phyloP scores from a whole-genome alignment of 1,139 yeast genomes.

The Blastobotrys aristatus region DNA sequence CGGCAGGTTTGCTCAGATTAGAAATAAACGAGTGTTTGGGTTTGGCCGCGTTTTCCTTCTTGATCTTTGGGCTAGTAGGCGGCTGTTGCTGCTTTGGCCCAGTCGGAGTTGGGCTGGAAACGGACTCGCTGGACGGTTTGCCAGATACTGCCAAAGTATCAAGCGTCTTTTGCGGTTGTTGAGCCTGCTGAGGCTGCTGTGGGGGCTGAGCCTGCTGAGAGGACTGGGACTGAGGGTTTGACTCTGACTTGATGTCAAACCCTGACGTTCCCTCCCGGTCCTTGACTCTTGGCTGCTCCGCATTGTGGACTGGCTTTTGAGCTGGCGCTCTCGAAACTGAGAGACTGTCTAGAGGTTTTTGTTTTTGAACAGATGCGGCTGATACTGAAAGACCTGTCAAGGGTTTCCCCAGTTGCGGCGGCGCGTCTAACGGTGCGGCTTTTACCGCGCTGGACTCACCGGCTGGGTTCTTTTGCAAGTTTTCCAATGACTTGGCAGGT shows the following conservation, averaged over 20 bases:
- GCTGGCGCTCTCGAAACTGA: not conserved
- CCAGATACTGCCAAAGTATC: no score
- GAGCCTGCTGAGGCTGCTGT: constrained; percentile 1
- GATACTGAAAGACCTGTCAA: not conserved
- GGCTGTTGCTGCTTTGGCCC: not conserved
- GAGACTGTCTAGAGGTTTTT: not conserved
- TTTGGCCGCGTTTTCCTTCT: no score
- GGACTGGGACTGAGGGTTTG: not conserved
- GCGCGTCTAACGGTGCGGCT: no score
- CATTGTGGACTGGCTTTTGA: no score
- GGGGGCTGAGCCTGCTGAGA: not conserved
- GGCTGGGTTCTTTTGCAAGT: no score
- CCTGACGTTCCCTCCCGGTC: no score
- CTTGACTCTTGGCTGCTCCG: no score
- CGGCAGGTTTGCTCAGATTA: no score
- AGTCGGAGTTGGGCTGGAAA: not conserved
- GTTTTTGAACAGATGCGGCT: not conserved
- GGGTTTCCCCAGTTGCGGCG: not conserved
- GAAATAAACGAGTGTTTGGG: no score
- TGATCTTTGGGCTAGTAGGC: not conserved
- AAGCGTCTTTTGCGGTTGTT: no score
- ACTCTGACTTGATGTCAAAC: not conserved
- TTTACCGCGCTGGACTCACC: no score
- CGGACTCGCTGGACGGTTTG: no score
- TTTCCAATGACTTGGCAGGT: not conserved